Base-by-base conservation (phyloP, 345 rosid genomes). In the Populus ilicifolia region DNA sequence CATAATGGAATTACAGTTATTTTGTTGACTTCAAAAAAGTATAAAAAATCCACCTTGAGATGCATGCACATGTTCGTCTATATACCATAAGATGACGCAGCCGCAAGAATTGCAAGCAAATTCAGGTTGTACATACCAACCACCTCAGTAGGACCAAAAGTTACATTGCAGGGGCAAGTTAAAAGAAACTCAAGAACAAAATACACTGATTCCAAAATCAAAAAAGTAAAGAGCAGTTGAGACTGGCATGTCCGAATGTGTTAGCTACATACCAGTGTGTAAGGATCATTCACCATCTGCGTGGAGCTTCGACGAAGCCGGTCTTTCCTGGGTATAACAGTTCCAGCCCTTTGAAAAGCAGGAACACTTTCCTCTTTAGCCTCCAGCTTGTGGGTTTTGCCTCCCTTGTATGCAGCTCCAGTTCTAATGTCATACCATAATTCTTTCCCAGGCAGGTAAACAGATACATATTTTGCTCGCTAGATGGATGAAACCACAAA, bases 311-410 rank as follows among this genome's bases (percentile, higher is more conserved):
- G 84, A 23, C 98, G 89, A 75, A 87, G 88, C 78, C 99, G 87
- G 72, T 96, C 98, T 84, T 89, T 94, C 81, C 98, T 89, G 6
- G 98, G 97, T 79, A 96, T 83, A 69, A 96, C 90, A 39, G 97
- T 92, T 82, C 99, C 99, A 43, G 99, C 92, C 89, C 89, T 91
- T 87, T 96, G 99, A 83, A 96, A 91, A 76, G 95, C 94, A 67
- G 99, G 99, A 80, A 96, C 86, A 77, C 93, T 85, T 72, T 92
- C 98, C 77, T 96, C 97, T 25, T 88, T 81, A 79, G 87, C 95
- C 23, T 86, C 94, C 75, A 96, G 84, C 85, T 90, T 91, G 87
- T 94, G 82, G 20, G 85, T 87, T 71, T 82, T 81, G 29, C 97
- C 90, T 73, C 98, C 99, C 64, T 70, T 79, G 69, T 84, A 88